Conservation (phyloP, 2,329 filamentous ascomycete species). For the Thielaviopsis ethacetica region DNA sequence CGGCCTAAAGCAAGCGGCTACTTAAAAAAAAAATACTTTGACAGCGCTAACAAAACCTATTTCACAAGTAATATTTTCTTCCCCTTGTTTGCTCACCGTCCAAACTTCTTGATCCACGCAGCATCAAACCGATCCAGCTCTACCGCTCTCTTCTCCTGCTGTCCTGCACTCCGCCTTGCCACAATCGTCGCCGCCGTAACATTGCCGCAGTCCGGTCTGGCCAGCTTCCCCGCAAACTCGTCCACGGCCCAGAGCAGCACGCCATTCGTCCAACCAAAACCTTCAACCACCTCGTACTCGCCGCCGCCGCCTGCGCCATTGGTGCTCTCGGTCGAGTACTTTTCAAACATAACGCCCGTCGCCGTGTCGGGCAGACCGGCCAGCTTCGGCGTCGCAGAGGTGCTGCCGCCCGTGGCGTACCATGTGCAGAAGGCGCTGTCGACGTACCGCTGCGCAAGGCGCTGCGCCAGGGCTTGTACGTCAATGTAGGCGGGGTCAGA, state of each 20-base stretch:
- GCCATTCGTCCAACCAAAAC: slow-evolving; percentile 56
- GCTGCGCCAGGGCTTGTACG: slow-evolving; percentile 38
- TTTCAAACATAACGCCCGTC: slow-evolving; percentile 52
- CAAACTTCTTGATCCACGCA: slow-evolving; percentile 31
- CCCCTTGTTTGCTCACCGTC: slow-evolving; percentile 10
- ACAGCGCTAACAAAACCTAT: background rate
- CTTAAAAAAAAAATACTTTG: background rate
- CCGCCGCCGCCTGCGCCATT: slow-evolving; percentile 48
- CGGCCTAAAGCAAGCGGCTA: background rate
- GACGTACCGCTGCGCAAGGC: slow-evolving; percentile 47
- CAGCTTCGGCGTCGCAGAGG: slow-evolving; percentile 33
- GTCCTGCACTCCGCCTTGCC: slow-evolving; percentile 1
- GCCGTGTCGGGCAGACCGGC: slow-evolving; percentile 25
- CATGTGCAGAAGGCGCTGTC: slow-evolving; percentile 55
- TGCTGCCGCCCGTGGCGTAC: slow-evolving; percentile 49
- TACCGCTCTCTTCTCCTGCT: slow-evolving; percentile 23
- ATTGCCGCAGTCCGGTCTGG: slow-evolving; percentile 38
- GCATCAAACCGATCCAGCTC: slow-evolving; percentile 31
- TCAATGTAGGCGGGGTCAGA: slow-evolving; percentile 37
- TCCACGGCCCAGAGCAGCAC: slow-evolving; percentile 51
- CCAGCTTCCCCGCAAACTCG: slow-evolving; percentile 38
- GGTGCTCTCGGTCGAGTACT: slow-evolving; percentile 44
- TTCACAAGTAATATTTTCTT: background rate
- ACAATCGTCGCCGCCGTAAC: slow-evolving; percentile 24
- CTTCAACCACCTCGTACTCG: slow-evolving; percentile 53